Base-by-base conservation (phyloP, 164 flowering plant species). In the Berberis vulgaris region DNA sequence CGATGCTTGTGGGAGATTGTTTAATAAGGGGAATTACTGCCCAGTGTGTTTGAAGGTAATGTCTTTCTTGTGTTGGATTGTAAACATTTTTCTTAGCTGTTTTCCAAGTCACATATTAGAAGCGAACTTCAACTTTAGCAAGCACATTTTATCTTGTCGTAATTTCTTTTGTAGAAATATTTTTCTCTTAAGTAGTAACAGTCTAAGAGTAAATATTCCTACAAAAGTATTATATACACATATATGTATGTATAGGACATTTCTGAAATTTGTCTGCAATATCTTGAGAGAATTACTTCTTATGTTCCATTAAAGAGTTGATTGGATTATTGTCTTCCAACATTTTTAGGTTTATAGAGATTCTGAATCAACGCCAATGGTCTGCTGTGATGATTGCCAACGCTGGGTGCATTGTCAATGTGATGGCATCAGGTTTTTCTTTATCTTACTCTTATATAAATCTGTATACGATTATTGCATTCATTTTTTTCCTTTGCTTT, bases 1-100 rank as follows among this genome's bases (percentile, higher is more conserved):
- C 72, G 99, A 95, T 85, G 97, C 99, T 53, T 95, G 99, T 78
- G 99, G 99, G 70, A 85, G 99, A 71, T 83, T 95, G 77, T 95
- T 95, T 78, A 92, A 84, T 67, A 91, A 95, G 76, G 97, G 96
- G 13, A 95, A 95, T 47, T 95, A 95, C 57, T 88, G 95, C 70
- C 97, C 99, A 68, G 96, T 91, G 68, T 95, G 99, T 71, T 79
- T 95, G 78, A 95, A 89, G 99, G 99, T 95, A 82, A 41, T 41
- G n/a, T 41, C 8, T 3, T n/a, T 43, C 38, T 7, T 42, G 45
- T 5, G 3, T 6, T 58, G 0, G 26, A 26, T 26, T 0, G 26
- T 26, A 26, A 26, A 26, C 26, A 26, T 26, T 26, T 26, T 26
- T 26, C 26, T 26, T 26, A 26, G 26, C 26, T 26, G 26, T 26